phyloP scores from a whole-genome alignment of 2,329 filamentous ascomycete species.

The Ilyonectria robusta region DNA sequence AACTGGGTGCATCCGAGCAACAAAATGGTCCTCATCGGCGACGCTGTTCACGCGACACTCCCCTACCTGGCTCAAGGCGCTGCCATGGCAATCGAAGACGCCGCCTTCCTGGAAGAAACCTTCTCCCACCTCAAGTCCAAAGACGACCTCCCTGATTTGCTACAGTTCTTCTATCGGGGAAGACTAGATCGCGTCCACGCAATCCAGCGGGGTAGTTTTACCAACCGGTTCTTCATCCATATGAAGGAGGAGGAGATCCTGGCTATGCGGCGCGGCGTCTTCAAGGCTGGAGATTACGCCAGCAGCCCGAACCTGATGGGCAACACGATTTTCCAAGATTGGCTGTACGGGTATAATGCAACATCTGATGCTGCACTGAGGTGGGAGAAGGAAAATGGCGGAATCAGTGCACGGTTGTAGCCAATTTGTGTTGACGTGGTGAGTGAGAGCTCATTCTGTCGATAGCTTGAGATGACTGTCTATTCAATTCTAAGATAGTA shows the following conservation, averaged over 20 bases:
- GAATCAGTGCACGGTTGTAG: slow-evolving; percentile 8
- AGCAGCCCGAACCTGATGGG: slow-evolving; percentile 25
- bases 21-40: slow-evolving; percentile 27
- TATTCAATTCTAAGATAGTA: not conserved
- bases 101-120: slow-evolving; percentile 8
- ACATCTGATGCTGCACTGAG: slow-evolving; percentile 1
- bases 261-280: slow-evolving; percentile 16
- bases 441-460: not conserved
- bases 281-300: slow-evolving; percentile 21
- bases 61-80: slow-evolving; percentile 22
- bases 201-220: slow-evolving; percentile 23
- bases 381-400: slow-evolving; percentile 13
- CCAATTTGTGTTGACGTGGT: not conserved
- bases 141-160: not conserved
- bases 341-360: slow-evolving; percentile 24
- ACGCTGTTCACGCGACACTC: slow-evolving; percentile 22
- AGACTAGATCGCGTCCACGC: slow-evolving; percentile 17
- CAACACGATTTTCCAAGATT: slow-evolving; percentile 25
- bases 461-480: not conserved
- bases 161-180: slow-evolving; percentile 22
- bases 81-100: slow-evolving; percentile 27
- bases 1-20: slow-evolving; percentile 26
- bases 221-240: slow-evolving; percentile 25
- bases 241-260: slow-evolving; percentile 22
- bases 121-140: slow-evolving; percentile 16